These are phyloP conservation scores for Laetiporus sulphureus DNA, from an alignment of 1,284 basidiomycete species.

Conservation along the genomic window DNA sequence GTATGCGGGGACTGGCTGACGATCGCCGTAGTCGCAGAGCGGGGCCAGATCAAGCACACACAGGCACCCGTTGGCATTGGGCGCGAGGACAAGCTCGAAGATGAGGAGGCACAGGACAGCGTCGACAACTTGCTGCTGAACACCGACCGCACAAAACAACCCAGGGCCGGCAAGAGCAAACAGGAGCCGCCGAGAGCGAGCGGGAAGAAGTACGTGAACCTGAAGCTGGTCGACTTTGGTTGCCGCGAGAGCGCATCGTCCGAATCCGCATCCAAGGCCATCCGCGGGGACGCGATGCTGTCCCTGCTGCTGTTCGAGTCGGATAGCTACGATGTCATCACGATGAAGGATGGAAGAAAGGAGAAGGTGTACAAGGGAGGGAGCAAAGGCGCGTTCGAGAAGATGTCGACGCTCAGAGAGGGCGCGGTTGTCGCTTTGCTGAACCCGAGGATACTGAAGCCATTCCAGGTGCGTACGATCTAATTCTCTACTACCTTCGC, in stretches of 20 bases:
- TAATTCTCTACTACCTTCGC: too few relatives aligned
- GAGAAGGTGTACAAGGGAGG: constrained; percentile 79
- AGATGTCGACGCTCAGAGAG: constrained; percentile 76
- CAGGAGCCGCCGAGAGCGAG: constrained; percentile 33
- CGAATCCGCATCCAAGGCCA: constrained; percentile 45
- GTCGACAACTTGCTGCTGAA: constrained; percentile 14
- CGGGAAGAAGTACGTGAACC: constrained; percentile 80
- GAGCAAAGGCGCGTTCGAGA: constrained; percentile 88
- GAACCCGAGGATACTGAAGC: constrained; percentile 84
- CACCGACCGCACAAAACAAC: constrained; percentile 25
- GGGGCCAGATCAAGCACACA: constrained; percentile 65
- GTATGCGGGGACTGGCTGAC: constrained; percentile 90
- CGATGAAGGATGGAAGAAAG: constrained; percentile 39
- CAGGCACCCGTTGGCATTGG: constrained; percentile 55
- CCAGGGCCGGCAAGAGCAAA: constrained; percentile 31
- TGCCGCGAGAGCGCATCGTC: constrained; percentile 44
- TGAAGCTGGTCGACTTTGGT: constrained; percentile 83
- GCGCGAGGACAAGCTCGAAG: constrained; percentile 36
- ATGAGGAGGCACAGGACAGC: constrained; percentile 23
- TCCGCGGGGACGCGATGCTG: constrained; percentile 78
- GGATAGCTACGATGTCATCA: constrained; percentile 56
- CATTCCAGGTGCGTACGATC: constrained; percentile 67
- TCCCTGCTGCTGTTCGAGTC: constrained; percentile 86
- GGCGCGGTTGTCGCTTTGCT: constrained; percentile 88
- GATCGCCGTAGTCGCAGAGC: constrained; percentile 84